Base-by-base conservation (phyloP, 805 yeast genomes). In the Candida orba region DNA sequence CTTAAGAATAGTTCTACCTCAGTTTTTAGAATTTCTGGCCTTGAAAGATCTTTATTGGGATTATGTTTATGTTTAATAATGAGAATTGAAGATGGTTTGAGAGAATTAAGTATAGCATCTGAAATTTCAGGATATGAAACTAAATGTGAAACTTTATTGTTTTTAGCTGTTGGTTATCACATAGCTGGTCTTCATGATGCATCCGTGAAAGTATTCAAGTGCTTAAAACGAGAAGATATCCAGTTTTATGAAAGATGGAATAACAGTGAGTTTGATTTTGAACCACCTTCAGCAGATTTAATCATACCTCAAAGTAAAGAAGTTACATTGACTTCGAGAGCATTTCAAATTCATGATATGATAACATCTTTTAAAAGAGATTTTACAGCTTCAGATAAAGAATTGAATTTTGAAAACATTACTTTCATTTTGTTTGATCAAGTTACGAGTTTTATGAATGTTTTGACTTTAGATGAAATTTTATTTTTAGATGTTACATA, bases 71-170 rank as follows among this genome's bases (percentile, higher is more conserved):
- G 40, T 20, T 29, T 43, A 9, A 3, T 24, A 5, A 29, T 23
- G 5, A 36, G 24, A 7, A 18, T 9, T 12, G 29, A 37, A 23
- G 37, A 35, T 20, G 47, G 42, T 8, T 20, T 44, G 6, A 38
- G 47, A 14, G 47, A 44, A 22, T 15, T 41, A 30, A 38, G 35
- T 12, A 20, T 44, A 14, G 37, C 40, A 4, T 34, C 41, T n/a
- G 45, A 41, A 18, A 18, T 31, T 13, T 29, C 37, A 3, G 22
- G 23, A 18, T 15, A 17, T 9, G 22, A 20, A 5, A 8, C 29
- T 12, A 20, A 34, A 22, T 30, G 32, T 34, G 17, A 33, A 14
- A 17, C 29, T n/a, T 29, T 37, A 25, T 38, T 37, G 12, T 38
- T 37, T 18, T 35, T 42, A 17, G 37, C 29, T 10, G n/a, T 27